These are phyloP conservation scores for Camelina hispida DNA, from an alignment of 345 rosid genomes.

Conservation along the genomic window DNA sequence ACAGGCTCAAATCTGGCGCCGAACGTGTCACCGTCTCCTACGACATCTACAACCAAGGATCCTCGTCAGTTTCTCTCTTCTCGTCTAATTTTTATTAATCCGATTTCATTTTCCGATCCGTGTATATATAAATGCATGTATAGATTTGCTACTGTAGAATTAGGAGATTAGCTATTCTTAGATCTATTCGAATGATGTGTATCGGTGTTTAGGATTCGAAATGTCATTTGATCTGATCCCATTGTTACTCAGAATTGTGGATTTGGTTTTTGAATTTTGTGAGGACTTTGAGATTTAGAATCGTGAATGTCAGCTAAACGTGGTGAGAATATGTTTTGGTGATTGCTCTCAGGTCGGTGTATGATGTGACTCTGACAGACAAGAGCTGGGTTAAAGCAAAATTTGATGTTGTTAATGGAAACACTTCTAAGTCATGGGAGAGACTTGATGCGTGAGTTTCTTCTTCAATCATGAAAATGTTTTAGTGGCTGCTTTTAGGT, in stretches of 20 bases:
- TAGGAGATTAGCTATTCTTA: conserved; percentile 15
- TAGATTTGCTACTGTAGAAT: conserved; percentile 1
- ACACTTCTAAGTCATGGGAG: conserved; percentile 86
- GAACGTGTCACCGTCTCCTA: conserved; percentile 85
- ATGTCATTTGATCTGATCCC: conserved; percentile 23
- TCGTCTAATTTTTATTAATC: not conserved
- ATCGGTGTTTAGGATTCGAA: not conserved
- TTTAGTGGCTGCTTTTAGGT: not conserved
- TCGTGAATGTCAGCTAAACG: not conserved
- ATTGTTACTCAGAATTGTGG: not conserved
- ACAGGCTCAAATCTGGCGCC: conserved; percentile 79
- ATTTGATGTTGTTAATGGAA: conserved; percentile 72
- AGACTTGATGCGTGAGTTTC: conserved; percentile 91
- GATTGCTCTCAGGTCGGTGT: conserved; percentile 64
- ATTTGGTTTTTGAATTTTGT: conserved; percentile 5
- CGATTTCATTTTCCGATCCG: conserved; percentile 27
- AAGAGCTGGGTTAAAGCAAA: conserved; percentile 67
- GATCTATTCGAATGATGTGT: conserved; percentile 16
- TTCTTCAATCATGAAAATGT: not conserved
- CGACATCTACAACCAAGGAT: conserved; percentile 94
- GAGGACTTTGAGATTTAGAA: not conserved
- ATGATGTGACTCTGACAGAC: conserved; percentile 77
- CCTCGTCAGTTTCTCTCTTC: conserved; percentile 62
- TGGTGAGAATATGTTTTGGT: not conserved
- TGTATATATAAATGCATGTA: conserved; percentile 18